Evolutionary conservation across 176 grass and related monocot genomes (phyloP).

Genomic region (Pontederia crassipes): DNA sequence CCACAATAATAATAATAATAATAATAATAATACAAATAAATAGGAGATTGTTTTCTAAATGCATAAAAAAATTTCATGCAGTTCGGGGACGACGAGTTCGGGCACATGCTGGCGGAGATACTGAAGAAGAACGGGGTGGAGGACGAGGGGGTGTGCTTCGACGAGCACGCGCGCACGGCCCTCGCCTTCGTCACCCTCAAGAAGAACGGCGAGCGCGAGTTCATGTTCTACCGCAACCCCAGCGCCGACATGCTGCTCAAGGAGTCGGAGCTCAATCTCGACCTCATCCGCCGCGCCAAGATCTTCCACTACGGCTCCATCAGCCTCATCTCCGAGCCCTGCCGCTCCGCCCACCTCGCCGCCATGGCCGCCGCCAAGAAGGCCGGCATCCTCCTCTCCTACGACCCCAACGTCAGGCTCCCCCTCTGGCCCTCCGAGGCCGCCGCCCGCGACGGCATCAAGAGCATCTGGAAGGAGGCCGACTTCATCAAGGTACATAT

Average conservation of each 20-base stretch:
- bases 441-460: slow-evolving; percentile 41
- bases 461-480: slow-evolving; percentile 86
- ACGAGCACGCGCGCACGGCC: slow-evolving; percentile 72
- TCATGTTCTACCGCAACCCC: slow-evolving; percentile 97
- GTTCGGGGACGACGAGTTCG: slow-evolving; percentile 94
- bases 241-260: slow-evolving; percentile 82
- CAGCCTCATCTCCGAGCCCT: slow-evolving; percentile 74
- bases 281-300: slow-evolving; percentile 49
- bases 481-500: slow-evolving; percentile 69
- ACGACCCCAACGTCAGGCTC: slow-evolving; percentile 81
- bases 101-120: slow-evolving; percentile 79
- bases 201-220: slow-evolving; percentile 67
- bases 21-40: background rate
- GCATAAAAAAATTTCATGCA: slow-evolving; percentile 14
- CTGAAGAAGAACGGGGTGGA: slow-evolving; percentile 68
- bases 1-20: background rate
- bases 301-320: slow-evolving; percentile 96
- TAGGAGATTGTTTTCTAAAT: background rate
- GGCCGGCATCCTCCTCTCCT: slow-evolving; percentile 62
- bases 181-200: slow-evolving; percentile 84
- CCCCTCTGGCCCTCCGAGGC: slow-evolving; percentile 75
- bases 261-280: slow-evolving; percentile 54
- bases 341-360: slow-evolving; percentile 58
- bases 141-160: slow-evolving; percentile 45
- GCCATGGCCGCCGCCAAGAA: slow-evolving; percentile 78